phyloP scores from a whole-genome alignment of 2,329 filamentous ascomycete species.

The Aspergillus felis region DNA sequence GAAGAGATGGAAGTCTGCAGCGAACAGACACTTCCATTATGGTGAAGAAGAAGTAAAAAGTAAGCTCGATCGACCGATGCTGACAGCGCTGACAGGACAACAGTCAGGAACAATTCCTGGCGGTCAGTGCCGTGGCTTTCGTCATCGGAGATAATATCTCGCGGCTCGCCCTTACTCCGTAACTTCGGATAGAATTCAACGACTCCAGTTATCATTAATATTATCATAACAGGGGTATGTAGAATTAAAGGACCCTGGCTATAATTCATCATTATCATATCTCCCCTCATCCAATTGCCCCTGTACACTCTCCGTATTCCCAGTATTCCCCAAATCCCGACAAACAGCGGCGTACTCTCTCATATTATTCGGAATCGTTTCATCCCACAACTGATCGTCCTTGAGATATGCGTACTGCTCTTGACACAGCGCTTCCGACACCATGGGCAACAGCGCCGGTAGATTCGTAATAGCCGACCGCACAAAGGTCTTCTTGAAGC shows the following conservation, averaged over 20 bases:
- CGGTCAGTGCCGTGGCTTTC: neutral
- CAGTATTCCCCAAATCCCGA: slow-evolving; percentile 15
- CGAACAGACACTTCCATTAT: neutral
- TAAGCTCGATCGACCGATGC: neutral
- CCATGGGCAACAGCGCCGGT: slow-evolving; percentile 28
- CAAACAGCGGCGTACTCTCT: slow-evolving; percentile 31
- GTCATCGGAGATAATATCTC: neutral
- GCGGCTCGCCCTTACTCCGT: too few species aligned
- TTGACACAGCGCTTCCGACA: slow-evolving; percentile 26
- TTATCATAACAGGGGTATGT: neutral
- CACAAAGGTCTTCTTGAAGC: slow-evolving; percentile 32
- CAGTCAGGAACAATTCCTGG: neutral
- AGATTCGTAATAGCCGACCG: slow-evolving; percentile 28
- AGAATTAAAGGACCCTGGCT: neutral
- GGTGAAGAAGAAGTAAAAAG: neutral
- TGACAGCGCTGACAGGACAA: neutral
- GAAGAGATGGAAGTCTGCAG: neutral
- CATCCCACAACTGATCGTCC: slow-evolving; percentile 30
- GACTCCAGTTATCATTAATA: neutral
- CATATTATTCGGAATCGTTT: slow-evolving; percentile 33
- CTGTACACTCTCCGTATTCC: slow-evolving; percentile 13
- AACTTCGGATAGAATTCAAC: too few species aligned
- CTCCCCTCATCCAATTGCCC: slow-evolving; percentile 11
- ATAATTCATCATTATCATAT: slow-evolving; percentile 18
- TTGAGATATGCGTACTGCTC: slow-evolving; percentile 29